These are phyloP conservation scores for Helichrysum umbraculigerum DNA, from an alignment of 129 eudicot genomes.

Conservation along the genomic window DNA sequence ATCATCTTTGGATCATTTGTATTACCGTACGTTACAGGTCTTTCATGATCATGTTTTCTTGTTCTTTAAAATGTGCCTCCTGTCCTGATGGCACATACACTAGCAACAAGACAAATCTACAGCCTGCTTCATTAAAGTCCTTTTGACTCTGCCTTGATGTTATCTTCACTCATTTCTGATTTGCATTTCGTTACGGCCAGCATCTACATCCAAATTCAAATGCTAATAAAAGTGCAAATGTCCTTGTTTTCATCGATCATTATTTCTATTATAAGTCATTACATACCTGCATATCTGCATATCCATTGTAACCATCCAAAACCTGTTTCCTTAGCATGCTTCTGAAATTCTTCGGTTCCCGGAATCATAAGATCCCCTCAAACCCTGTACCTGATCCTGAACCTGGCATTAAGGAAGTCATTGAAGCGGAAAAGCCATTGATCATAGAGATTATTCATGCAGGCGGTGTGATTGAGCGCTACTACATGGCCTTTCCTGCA, in stretches of 20 bases:
- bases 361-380: background rate
- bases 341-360: slow-evolving; percentile 43
- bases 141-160: slow-evolving; percentile 29
- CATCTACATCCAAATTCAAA: slow-evolving; percentile 17
- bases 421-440: slow-evolving; percentile 24
- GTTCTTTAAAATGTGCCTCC: background rate
- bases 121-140: slow-evolving; percentile 40
- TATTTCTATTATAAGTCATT: slow-evolving; percentile 24
- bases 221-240: background rate
- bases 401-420: background rate
- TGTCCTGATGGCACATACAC: slow-evolving; percentile 10
- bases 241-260: slow-evolving; percentile 37
- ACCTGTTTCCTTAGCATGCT: slow-evolving; percentile 36
- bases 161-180: slow-evolving; percentile 23
- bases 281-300: background rate
- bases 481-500: slow-evolving; percentile 80
- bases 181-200: slow-evolving; percentile 7
- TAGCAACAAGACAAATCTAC: slow-evolving; percentile 32
- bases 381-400: slow-evolving; percentile 10
- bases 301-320: background rate
- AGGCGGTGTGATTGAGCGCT: slow-evolving; percentile 53
- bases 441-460: slow-evolving; percentile 66
- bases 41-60: background rate
- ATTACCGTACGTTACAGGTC: background rate
- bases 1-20: background rate